Evolutionary conservation across 768 basidiomycete species (phyloP), one percentile per base, ranked within the genome.

Genomic region (Russula griseocarnosa): DNA sequence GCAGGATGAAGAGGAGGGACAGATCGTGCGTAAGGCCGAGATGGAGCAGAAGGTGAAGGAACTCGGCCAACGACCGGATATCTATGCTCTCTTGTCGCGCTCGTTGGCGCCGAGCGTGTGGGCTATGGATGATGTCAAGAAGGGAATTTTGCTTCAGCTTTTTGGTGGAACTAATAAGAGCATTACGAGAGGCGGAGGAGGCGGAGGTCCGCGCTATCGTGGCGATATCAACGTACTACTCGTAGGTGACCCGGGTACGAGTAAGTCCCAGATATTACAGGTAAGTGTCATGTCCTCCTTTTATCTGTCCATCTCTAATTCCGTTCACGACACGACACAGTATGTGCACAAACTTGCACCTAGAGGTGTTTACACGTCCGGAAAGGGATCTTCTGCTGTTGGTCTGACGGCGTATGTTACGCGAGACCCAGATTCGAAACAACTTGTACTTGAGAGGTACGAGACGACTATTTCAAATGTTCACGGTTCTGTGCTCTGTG

Each of bases 311-410:
- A 61, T 42, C 9, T 22, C 20, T 70, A 7, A 20, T 70, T 55
- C 20, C 55, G 11, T 44, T 20, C 24, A 55, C 26, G 47, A 16
- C 16, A 65, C 52, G 26, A 34, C 34, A 3, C 70, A 98, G 94
- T 98, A 98, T 74, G 97, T 99, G 0, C 95, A 99, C 77, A 96
- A 98, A 77, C 94, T 99, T 65, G 96, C 97, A 0, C 97, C 97
- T 38, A 83, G 97, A 62, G 97, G 97, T 38, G 96, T 99, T 9
- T 99, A 93, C 75, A 92, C 97, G 0, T 97, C 94, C 3, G 97
- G 97, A 11, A 98, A 98, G 74, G 95, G 97, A 22, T 98, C 95
- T 7, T 98, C 96, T 0, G 97, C 97, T 20, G 97, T 99, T 64
- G 97, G 97, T 83, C 78, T 99, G 70, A 99, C 97, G 1, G 97